Base-by-base conservation (phyloP, 1,284 basidiomycete species). In the Pyrrhoderma lamaoense region DNA sequence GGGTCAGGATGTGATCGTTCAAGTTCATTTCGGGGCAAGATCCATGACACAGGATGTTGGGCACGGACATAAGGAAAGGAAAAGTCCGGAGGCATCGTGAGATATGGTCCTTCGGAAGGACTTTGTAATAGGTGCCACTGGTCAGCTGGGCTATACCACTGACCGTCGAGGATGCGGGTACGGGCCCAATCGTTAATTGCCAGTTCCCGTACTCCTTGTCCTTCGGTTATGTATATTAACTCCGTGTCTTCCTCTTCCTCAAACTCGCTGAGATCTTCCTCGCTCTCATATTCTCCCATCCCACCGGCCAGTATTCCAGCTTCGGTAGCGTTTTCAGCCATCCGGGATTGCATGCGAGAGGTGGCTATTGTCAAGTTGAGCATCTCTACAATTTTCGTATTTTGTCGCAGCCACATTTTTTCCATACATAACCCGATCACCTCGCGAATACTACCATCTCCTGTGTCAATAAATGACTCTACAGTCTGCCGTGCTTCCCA, bases 111-210 rank as follows among this genome's bases (percentile, higher is more conserved):
- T 27, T 44, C 57, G 3, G 23, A 40, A n/a, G 38, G 45, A n/a
- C 36, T 40, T 49, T 43, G 49, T 25, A 54, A 38, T 11, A 39
- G 36, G 47, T 78, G 82, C 74, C 74, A 86, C 43, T 77, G 71
- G 61, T 87, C 85, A 1, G 79, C 80, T 3, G 85, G 85, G 45
- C 74, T 80, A 50, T 80, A 67, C 85, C 85, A 88, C 56, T 79
- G 74, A 1, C 85, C 85, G 51, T 87, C 84, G 31, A 88, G 65
- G 45, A 88, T 82, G 42, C 85, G 68, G 16, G 70, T 72, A 23
- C 85, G 72, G 3, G 82, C 82, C 82, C 83, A 87, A 58, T 85
- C 83, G n/a, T 73, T 70, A 45, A 87, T 66, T 0, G 85, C 82
- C 47, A 87, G 67, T 16, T 85, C 80, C 23, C 76, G 71, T 3